phyloP scores from a whole-genome alignment of 495 filamentous ascomycete genomes.

The Viridothelium virens region DNA sequence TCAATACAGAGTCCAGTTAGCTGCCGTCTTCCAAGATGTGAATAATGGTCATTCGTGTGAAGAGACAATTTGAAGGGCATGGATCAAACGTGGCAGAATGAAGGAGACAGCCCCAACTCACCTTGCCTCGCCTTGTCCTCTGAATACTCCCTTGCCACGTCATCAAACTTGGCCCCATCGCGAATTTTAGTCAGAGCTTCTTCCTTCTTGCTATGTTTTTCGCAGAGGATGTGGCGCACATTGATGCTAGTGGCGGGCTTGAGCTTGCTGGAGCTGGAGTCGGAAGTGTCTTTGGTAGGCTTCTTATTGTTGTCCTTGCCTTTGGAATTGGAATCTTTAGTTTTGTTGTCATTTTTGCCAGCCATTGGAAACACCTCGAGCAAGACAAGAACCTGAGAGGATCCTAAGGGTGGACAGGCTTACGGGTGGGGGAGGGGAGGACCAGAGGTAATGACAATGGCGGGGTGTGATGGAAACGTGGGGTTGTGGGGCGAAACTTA shows the following conservation, averaged over 20 bases:
- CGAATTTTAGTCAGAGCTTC: conserved; percentile 72
- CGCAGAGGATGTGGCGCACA: conserved; percentile 84
- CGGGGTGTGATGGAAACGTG: too few species aligned
- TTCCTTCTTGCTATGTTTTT: conserved; percentile 82
- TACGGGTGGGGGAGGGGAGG: not conserved
- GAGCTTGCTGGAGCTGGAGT: conserved; percentile 38
- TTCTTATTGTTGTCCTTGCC: conserved; percentile 26
- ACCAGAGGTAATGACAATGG: not conserved
- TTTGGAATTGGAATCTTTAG: conserved; percentile 28
- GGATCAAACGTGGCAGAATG: not conserved
- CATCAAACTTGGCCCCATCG: conserved; percentile 74
- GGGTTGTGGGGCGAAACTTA: too few species aligned
- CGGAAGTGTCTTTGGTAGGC: conserved; percentile 13
- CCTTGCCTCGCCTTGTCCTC: conserved; percentile 85
- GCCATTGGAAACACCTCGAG: conserved; percentile 14
- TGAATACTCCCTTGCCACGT: conserved; percentile 76
- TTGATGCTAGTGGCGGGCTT: conserved; percentile 77
- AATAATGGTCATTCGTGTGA: too few species aligned
- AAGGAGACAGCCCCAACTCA: conserved; percentile 31
- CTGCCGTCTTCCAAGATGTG: too few species aligned
- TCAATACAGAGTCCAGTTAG: conserved; percentile 10
- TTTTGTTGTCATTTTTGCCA: conserved; percentile 33
- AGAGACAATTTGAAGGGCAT: too few species aligned
- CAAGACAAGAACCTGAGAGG: too few species aligned
- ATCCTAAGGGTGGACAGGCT: not conserved